phyloP scores from a whole-genome alignment of 106 monocot species.

The Dendrobium nobile region DNA sequence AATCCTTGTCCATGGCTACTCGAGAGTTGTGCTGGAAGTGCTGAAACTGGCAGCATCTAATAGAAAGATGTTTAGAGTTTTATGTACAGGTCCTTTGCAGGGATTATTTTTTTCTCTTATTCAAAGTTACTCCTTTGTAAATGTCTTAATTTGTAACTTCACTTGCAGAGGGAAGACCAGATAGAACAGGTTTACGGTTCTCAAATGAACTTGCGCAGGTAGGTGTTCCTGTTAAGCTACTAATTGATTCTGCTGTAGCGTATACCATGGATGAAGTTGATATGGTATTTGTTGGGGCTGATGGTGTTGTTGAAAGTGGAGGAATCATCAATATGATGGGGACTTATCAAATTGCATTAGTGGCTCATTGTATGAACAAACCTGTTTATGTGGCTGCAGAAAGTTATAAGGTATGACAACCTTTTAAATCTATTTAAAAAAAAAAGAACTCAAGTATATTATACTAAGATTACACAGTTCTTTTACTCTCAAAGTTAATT shows the following conservation, averaged over 20 bases:
- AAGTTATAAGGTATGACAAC: conserved; percentile 72
- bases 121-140: not conserved
- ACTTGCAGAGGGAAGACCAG: conserved; percentile 91
- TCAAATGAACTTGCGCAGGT: conserved; percentile 70
- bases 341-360: conserved; percentile 87
- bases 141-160: not conserved
- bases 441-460: too few relatives aligned
- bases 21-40: conserved; percentile 87
- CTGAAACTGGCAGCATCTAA: conserved; percentile 78
- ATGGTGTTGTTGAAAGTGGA: conserved; percentile 94
- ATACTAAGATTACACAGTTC: too few relatives aligned
- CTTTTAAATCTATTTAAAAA: too few relatives aligned
- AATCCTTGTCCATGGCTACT: conserved; percentile 91
- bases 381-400: conserved; percentile 99
- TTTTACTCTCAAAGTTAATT: too few relatives aligned
- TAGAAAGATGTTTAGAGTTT: conserved; percentile 75
- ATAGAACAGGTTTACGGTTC: conserved; percentile 71
- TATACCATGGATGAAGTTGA: conserved; percentile 92
- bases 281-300: conserved; percentile 93
- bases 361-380: conserved; percentile 91
- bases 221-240: conserved; percentile 72
- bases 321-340: conserved; percentile 99
- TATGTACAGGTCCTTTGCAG: conserved; percentile 73
- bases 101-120: not conserved
- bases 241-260: conserved; percentile 86